phyloP scores from a whole-genome alignment of 192 early-diverging fungal species.

The Kappamyces sp. region DNA sequence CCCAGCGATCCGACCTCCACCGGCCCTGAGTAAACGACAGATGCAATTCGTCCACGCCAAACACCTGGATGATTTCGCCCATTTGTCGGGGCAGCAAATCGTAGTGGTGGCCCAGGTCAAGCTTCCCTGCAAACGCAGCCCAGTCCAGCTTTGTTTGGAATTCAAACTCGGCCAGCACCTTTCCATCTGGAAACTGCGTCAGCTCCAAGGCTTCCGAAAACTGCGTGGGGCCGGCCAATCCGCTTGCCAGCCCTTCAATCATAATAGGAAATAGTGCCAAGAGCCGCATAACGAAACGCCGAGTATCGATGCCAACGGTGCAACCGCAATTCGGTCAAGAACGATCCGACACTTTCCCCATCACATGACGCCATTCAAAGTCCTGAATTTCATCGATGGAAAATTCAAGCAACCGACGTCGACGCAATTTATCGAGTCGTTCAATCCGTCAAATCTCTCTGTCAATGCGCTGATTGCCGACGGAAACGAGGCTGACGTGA shows the following conservation, averaged over 20 bases:
- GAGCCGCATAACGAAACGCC: no score
- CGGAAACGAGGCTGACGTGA: constrained; percentile 54
- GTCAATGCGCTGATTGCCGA: constrained; percentile 54
- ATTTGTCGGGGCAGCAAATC: constrained; percentile 75
- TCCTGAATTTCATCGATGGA: constrained; percentile 66
- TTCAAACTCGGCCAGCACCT: constrained; percentile 73
- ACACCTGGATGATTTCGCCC: constrained; percentile 72
- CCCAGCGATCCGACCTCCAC: constrained; percentile 79
- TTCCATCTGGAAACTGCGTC: constrained; percentile 68
- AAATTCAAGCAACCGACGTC: constrained; percentile 49
- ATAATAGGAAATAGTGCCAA: no score
- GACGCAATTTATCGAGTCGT: constrained; percentile 47
- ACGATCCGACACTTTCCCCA: no score
- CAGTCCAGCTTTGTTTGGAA: constrained; percentile 40
- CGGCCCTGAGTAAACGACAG: constrained; percentile 86
- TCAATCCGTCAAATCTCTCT: constrained; percentile 65
- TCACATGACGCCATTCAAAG: background rate
- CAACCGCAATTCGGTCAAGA: no score
- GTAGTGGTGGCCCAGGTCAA: constrained; percentile 58
- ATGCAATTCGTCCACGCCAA: constrained; percentile 72
- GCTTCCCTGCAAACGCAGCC: constrained; percentile 2
- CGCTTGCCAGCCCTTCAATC: no score
- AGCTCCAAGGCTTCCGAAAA: constrained; percentile 47
- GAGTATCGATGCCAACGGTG: no score
- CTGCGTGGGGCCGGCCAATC: no score